Evolutionary conservation across 106 monocot species (phyloP), one percentile per base, ranked within the genome.

Genomic region (Apostasia ramifera): DNA sequence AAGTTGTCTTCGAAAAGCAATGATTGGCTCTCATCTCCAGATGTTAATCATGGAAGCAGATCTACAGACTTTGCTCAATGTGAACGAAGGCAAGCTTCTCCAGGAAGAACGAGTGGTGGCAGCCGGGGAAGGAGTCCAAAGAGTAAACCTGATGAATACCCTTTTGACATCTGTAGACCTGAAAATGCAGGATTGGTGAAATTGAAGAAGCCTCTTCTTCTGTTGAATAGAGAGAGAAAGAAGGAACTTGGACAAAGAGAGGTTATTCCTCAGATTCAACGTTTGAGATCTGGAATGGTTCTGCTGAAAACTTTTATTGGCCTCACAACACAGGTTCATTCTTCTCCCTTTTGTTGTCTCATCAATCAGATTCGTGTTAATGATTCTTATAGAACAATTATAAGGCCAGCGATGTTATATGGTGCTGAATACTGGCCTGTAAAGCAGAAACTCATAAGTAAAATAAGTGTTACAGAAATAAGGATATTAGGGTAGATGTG

Each of bases 231-330:
- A 55, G 88, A 74, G 53, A 88, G 63, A 70, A 71, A 73, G 66
- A 71, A n/a, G 57, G 68, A 78, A 37, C 50, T 5, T 38, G 61
- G 66, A 37, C 44, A 5, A 14, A 40, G 45, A 1, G 66, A 77
- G 39, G 4, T 26, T 14, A 57, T 0, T 56, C 51, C 73, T 70
- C 68, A 67, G 61, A 11, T 41, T 15, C 47, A 66, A 57, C 54
- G 73, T 57, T 47, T 84, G 75, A 68, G 70, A 57, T 53, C 76
- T 71, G 88, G 88, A 53, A 88, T 88, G 88, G 57, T 88, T 42
- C 70, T 88, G 10, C 57, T 88, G 40, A 84, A 88, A 55, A 71
- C 65, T 3, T 79, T 69, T 65, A 44, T 84, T n/a, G 9, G 55
- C 38, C 68, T 59, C 26, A 2, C 76, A n/a, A 79, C 81, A 72